Evolutionary conservation across 2,329 filamentous ascomycete genomes (phyloP), one percentile per base, ranked within the genome.

Genomic region (Gnomoniopsis smithogilvyi): DNA sequence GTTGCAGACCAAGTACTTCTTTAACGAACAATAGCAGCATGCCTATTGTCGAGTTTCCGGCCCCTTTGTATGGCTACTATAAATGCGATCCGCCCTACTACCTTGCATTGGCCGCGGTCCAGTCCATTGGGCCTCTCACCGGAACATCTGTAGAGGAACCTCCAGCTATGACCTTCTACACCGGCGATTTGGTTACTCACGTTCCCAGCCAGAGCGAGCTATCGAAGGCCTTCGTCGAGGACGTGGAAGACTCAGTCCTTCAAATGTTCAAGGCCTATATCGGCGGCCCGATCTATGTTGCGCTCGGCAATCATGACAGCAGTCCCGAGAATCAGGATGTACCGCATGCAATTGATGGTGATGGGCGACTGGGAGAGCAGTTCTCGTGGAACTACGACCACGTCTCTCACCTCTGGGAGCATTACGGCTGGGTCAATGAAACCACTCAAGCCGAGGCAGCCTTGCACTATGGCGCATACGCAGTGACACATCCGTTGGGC

Each of bases 331-430:
- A 78, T 22, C 78, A 82, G 26, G 78, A 83, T 63, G 74, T 77
- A 7, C 80, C 82, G 2, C 78, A 84, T 63, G 78, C 68, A 33
- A 69, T 86, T 10, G 81, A 81, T 10, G 47, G 59, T n/a, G 58
- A 66, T 41, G 81, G 79, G 1, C 73, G 74, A 1, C 70, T 85
- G 1, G 80, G 81, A 1, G 69, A 78, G 61, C 82, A 86, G 63
- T 78, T 81, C 63, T 81, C 77, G 54, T 85, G 82, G 82, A 83
- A 84, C 63, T 84, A 80, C 63, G 73, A 83, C 26, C 81, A 84
- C 63, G 72, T 85, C 17, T 74, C 81, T n/a, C 71, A 70, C 14
- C 70, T 85, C 0, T 85, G 82, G 82, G 72, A 78, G 63, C 76
- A 84, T 58, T 79, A 83, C 60, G 79, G 78, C 19, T 85, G 82